These are phyloP conservation scores for Gamsiella multidivaricata DNA, from an alignment of 192 early-diverging fungal species.

Conservation along the genomic window DNA sequence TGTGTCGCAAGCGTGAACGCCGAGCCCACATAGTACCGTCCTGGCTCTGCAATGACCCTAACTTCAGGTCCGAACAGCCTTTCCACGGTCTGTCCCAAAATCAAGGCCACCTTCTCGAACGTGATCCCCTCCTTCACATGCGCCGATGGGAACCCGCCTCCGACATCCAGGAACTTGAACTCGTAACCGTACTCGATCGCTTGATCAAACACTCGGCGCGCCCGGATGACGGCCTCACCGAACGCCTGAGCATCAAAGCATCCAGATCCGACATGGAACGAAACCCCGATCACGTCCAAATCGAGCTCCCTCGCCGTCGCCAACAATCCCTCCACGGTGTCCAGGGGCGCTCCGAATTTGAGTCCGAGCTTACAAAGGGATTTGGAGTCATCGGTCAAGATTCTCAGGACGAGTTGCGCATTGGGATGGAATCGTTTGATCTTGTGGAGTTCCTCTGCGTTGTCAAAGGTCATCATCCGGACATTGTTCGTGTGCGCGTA, in stretches of 20 bases:
- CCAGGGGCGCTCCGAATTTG: conserved; percentile 95
- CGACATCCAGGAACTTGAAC: conserved; percentile 83
- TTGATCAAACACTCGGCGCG: conserved; percentile 90
- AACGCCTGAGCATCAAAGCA: conserved; percentile 92
- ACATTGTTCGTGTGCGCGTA: conserved; percentile 83
- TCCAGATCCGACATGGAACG: conserved; percentile 97
- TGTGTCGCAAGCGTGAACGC: conserved; percentile 96
- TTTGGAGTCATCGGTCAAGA: conserved; percentile 94
- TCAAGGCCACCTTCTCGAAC: conserved; percentile 84
- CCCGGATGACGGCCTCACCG: conserved; percentile 87
- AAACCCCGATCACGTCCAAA: conserved; percentile 90
- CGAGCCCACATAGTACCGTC: conserved; percentile 93
- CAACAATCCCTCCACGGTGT: conserved; percentile 74
- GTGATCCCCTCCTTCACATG: conserved; percentile 78
- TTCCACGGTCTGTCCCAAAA: conserved; percentile 84
- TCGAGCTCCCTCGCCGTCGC: conserved; percentile 80
- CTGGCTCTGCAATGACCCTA: conserved; percentile 97
- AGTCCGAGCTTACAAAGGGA: conserved; percentile 91
- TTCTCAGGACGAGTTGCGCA: conserved; percentile 92
- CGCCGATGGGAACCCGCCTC: conserved; percentile 95
- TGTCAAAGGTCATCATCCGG: conserved; percentile 98
- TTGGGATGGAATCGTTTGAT: conserved; percentile 84
- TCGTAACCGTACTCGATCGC: conserved; percentile 81
- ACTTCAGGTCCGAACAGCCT: conserved; percentile 82
- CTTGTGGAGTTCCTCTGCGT: conserved; percentile 97